A percentile compares a stretch with the other conserved stretches of the same genome.
These are phyloP conservation scores for Pseudocercospora cruenta DNA, from an alignment of 2,329 filamentous ascomycete genomes.

Conservation along the genomic window DNA sequence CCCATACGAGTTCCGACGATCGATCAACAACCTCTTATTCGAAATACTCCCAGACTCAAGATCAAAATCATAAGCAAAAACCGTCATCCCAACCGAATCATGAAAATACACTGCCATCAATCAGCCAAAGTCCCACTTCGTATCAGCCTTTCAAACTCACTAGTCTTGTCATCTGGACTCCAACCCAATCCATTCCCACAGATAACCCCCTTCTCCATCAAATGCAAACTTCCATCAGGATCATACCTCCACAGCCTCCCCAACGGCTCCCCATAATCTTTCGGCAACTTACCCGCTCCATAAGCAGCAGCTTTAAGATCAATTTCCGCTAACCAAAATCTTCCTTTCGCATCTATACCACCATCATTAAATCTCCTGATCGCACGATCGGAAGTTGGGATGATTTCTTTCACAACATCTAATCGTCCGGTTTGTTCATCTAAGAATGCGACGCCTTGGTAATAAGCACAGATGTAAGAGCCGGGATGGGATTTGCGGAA, in stretches of 20 bases:
- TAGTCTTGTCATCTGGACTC: conserved; percentile 11
- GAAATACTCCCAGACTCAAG: conserved; percentile 12
- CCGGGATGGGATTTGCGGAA: conserved; percentile 5
- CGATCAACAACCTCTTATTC: conserved; percentile 8
- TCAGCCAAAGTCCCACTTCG: background rate
- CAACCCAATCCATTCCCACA: conserved; percentile 13
- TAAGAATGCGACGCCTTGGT: conserved; percentile 12
- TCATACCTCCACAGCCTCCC: conserved; percentile 15
- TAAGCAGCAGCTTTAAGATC: conserved; percentile 7
- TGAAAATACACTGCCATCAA: conserved; percentile 11
- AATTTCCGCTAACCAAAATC: conserved; percentile 12
- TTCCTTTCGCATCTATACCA: conserved; percentile 9
- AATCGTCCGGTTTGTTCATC: conserved; percentile 5
- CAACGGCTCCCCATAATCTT: conserved; percentile 11
- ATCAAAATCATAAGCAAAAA: conserved; percentile 13
- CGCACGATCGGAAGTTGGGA: background rate
- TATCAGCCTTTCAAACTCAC: background rate
- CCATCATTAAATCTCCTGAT: conserved; percentile 15
- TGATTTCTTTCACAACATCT: conserved; percentile 10
- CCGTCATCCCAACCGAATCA: conserved; percentile 9
- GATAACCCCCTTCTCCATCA: conserved; percentile 9
- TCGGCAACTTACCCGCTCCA: conserved; percentile 5
- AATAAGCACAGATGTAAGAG: conserved; percentile 12
- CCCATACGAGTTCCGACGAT: conserved; percentile 9
- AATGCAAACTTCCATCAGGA: conserved; percentile 11